Evolutionary conservation across 129 eudicot genomes (phyloP).

Genomic region (Saposhnikovia divaricata): DNA sequence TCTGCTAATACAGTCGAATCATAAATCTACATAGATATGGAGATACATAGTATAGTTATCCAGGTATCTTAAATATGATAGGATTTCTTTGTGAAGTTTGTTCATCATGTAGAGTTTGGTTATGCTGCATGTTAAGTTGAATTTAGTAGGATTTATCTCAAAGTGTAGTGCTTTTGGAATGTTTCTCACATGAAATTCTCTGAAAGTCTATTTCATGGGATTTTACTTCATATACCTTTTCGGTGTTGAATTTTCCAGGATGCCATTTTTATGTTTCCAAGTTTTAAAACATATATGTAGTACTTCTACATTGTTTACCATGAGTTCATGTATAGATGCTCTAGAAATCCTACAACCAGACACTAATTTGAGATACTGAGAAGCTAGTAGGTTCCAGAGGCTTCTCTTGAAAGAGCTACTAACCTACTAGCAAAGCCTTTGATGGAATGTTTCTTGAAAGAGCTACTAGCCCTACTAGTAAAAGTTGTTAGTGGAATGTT

Average conservation of each 20-base stretch:
- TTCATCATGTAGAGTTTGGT: slow-evolving; percentile 7
- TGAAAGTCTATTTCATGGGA: background rate
- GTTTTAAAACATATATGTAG: background rate
- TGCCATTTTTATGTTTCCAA: background rate
- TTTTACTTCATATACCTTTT: background rate
- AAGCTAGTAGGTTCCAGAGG: background rate
- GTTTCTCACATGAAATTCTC: slow-evolving; percentile 1
- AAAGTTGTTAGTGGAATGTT: too few species aligned
- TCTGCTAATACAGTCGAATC: slow-evolving; percentile 5
- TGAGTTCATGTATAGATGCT: background rate
- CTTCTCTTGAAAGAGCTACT: background rate
- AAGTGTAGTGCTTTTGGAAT: slow-evolving; percentile 2
- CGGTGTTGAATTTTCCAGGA: too few species aligned
- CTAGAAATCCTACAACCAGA: background rate
- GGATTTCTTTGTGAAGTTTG: slow-evolving; percentile 2
- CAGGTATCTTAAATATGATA: background rate
- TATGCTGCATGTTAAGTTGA: slow-evolving; percentile 6
- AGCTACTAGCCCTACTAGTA: too few species aligned
- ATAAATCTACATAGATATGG: slow-evolving; percentile 7
- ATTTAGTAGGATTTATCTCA: background rate
- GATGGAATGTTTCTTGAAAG: too few species aligned
- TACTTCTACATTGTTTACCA: background rate
- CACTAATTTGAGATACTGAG: background rate
- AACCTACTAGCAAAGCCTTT: too few species aligned
- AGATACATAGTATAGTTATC: slow-evolving; percentile 3